Conservation (phyloP, 495 filamentous ascomycete genomes). For the Penicillium herquei region DNA sequence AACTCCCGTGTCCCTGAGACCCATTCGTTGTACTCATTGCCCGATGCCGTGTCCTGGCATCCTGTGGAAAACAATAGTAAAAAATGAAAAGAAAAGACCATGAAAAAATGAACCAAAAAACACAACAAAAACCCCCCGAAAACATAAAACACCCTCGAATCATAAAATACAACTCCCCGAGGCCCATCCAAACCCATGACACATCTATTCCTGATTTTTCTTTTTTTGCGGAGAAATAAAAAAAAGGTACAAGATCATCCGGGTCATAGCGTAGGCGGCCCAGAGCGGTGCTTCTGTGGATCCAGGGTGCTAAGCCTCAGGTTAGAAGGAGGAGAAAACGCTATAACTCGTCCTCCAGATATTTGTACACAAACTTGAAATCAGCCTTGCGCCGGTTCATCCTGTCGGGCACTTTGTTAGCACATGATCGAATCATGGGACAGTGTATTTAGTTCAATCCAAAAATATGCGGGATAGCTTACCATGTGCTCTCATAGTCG, state of each 20-base stretch:
- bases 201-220: conserved; percentile 5
- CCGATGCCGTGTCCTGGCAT: conserved; percentile 16
- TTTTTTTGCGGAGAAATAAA: neutral
- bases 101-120: neutral
- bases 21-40: conserved; percentile 32
- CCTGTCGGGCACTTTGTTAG: conserved; percentile 51
- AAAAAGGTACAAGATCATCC: neutral
- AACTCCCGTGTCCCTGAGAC: conserved; percentile 32
- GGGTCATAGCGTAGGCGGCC: neutral
- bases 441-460: no score
- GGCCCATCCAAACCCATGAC: conserved; percentile 1
- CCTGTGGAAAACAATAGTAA: conserved; percentile 4
- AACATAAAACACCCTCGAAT: neutral
- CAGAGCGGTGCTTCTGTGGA: neutral
- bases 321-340: neutral
- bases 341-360: conserved; percentile 87
- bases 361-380: conserved; percentile 98
- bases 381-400: conserved; percentile 99
- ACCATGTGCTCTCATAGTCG: conserved; percentile 99
- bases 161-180: neutral
- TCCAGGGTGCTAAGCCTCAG: neutral
- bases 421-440: conserved; percentile 2
- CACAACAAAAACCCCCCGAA: neutral
- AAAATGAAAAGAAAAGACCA: conserved; percentile 2
- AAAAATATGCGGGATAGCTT: conserved; percentile 31